Evolutionary conservation across 2,329 filamentous ascomycete species (phyloP).

Genomic region (Xylariales sp.): DNA sequence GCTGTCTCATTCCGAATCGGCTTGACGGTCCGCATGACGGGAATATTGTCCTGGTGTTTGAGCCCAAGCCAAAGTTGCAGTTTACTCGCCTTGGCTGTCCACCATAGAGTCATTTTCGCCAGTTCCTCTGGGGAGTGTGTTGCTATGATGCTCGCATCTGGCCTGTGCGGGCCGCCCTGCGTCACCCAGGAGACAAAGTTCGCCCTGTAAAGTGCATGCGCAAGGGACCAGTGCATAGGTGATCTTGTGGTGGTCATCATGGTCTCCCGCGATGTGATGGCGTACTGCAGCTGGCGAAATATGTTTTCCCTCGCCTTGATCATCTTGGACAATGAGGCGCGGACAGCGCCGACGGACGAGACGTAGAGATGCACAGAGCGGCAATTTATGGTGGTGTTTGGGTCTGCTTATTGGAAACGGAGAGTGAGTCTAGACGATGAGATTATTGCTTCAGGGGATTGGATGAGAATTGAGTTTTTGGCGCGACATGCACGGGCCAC

Average conservation of each 20-base stretch:
- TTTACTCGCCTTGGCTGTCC: not conserved
- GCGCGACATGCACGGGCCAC: too few species aligned
- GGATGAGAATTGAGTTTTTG: too few species aligned
- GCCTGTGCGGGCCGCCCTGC: not conserved
- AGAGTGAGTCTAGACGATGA: too few species aligned
- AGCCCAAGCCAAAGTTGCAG: conserved; percentile 6
- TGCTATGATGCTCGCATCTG: conserved; percentile 1
- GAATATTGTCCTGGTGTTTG: too few species aligned
- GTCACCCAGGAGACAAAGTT: conserved; percentile 3
- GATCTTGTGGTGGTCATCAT: not conserved
- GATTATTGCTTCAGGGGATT: too few species aligned
- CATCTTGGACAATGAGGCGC: not conserved
- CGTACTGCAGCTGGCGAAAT: not conserved
- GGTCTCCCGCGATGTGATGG: not conserved
- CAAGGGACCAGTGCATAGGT: conserved; percentile 1
- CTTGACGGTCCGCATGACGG: too few species aligned
- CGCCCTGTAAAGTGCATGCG: conserved; percentile 2
- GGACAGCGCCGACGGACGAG: too few species aligned
- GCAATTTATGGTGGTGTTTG: too few species aligned
- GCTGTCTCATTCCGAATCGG: too few species aligned
- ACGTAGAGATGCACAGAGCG: too few species aligned
- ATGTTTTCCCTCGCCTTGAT: not conserved
- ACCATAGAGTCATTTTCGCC: not conserved
- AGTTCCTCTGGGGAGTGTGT: conserved; percentile 5
- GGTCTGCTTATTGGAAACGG: too few species aligned